phyloP scores from a whole-genome alignment of 1,284 basidiomycete species.

The Microbotryomycetes sp. region DNA sequence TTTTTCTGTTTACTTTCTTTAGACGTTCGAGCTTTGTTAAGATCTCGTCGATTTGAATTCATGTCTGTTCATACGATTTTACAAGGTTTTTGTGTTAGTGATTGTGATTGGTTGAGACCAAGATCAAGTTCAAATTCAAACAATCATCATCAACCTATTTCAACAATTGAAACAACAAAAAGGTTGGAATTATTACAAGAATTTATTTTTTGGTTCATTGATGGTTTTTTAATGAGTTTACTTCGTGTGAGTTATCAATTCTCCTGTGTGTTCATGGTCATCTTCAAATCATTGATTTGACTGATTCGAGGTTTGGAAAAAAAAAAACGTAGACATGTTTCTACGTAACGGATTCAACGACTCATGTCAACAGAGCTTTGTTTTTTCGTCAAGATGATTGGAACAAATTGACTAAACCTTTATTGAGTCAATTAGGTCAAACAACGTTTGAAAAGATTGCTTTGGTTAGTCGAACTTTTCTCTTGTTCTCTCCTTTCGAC shows the following conservation, averaged over 20 bases:
- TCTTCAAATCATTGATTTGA: neutral
- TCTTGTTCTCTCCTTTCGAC: too few relatives aligned
- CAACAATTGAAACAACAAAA: slow-evolving; percentile 63
- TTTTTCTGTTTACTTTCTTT: neutral
- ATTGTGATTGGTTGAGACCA: slow-evolving; percentile 73
- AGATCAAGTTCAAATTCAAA: slow-evolving; percentile 41
- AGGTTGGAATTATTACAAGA: slow-evolving; percentile 72
- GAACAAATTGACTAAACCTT: slow-evolving; percentile 70
- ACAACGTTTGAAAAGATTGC: slow-evolving; percentile 40
- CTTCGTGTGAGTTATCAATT: slow-evolving; percentile 60
- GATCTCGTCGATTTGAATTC: slow-evolving; percentile 70
- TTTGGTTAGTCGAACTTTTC: slow-evolving; percentile 33
- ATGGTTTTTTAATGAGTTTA: slow-evolving; percentile 71
- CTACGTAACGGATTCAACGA: slow-evolving; percentile 87
- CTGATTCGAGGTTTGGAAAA: neutral
- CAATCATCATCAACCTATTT: slow-evolving; percentile 41
- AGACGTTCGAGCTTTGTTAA: slow-evolving; percentile 69
- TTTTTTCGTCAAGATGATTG: slow-evolving; percentile 96
- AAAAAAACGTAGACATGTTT: slow-evolving; percentile 65
- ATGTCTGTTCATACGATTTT: slow-evolving; percentile 70
- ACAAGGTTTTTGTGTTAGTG: slow-evolving; percentile 67
- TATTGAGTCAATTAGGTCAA: slow-evolving; percentile 60
- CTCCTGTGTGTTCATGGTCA: neutral
- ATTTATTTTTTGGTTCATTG: slow-evolving; percentile 88
- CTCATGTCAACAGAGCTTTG: slow-evolving; percentile 74